Base-by-base conservation (phyloP, 495 filamentous ascomycete species). In the Hypoxylon intermedium region DNA sequence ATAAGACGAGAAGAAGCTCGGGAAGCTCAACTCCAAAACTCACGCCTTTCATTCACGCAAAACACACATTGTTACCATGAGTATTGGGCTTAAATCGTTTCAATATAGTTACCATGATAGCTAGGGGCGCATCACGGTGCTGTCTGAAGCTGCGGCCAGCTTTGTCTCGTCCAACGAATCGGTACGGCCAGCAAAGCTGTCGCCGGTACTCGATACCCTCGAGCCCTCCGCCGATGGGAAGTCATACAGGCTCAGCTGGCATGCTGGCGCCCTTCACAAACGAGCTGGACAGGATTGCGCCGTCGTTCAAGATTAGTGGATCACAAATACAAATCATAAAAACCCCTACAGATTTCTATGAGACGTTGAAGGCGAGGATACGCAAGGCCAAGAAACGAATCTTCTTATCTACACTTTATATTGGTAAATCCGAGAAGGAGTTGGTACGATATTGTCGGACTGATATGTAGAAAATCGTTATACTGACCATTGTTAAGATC, bases 371-470 rank as follows among this genome's bases (percentile, higher is more conserved):
- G 84, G 91, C 77, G 53, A 95, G 91, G 77, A 97, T 99, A 63
- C 81, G 81, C 30, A 83, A 82, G 57, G 94, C 94, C 2, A 83
- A 89, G 65, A 75, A 77, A 42, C 83, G 91, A 58, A 87, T 99
- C 66, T 99, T 92, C 71, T 78, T 99, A 45, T 95, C 91, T 15
- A 98, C 94, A 0, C 78, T 99, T 24, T 99, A 99, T 68, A 92
- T 99, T 67, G 94, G 94, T 60, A 95, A 93, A 75, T 87, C 89
- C 1, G 94, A 99, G 75, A 80, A 91, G 75, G 95, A 97, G 55
- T 77, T 99, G 68, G 87, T 88, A 80, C 12, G 74, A 61, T 3
- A 18, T 18, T 2, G 6, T 18, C 3, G 6, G 18, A 6, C 0
- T 11, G 18, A 5, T 13, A 16, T 41, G 33, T 53, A 34, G 7